Evolutionary conservation across 352 stramenopile genomes (phyloP).

Genomic region (Pythium myriotylum): DNA sequence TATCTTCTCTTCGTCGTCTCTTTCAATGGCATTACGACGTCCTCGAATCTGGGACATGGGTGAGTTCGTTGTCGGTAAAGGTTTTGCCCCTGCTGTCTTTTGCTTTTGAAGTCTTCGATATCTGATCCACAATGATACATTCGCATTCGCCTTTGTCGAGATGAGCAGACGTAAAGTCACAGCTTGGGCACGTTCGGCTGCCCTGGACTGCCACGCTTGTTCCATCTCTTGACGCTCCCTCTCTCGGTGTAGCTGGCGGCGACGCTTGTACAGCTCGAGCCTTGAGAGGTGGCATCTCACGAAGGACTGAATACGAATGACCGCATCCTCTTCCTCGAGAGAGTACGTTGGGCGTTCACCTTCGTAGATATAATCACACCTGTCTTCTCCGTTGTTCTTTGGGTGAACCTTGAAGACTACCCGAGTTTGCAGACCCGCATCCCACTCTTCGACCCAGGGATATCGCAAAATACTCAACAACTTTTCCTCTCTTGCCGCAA

Average conservation of each 20-base stretch:
- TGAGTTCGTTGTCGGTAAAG: slow-evolving; percentile 5
- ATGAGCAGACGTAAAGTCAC: slow-evolving; percentile 44
- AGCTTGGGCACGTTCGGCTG: slow-evolving; percentile 45
- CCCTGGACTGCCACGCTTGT: slow-evolving; percentile 39
- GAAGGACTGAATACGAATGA: slow-evolving; percentile 44
- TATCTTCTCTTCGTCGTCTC: slow-evolving; percentile 21
- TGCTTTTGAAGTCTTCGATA: slow-evolving; percentile 10
- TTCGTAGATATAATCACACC: slow-evolving; percentile 19
- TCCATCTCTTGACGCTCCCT: slow-evolving; percentile 36
- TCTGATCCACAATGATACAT: slow-evolving; percentile 33
- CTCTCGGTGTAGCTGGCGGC: slow-evolving; percentile 36
- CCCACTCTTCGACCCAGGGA: slow-evolving; percentile 64
- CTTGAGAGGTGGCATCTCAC: slow-evolving; percentile 48
- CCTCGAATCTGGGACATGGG: not conserved
- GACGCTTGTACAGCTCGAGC: slow-evolving; percentile 26
- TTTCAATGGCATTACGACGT: slow-evolving; percentile 17
- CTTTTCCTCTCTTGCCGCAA: slow-evolving; percentile 35
- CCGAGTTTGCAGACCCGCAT: slow-evolving; percentile 43
- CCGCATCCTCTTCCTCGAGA: slow-evolving; percentile 59
- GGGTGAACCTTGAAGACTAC: slow-evolving; percentile 33
- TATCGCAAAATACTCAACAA: slow-evolving; percentile 50
- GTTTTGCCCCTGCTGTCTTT: too few species aligned
- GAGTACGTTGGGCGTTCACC: slow-evolving; percentile 60
- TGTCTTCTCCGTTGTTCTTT: not conserved
- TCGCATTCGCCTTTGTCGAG: slow-evolving; percentile 14